phyloP scores from a whole-genome alignment of 2,329 filamentous ascomycete species.

The Ceratocystis ficicola region DNA sequence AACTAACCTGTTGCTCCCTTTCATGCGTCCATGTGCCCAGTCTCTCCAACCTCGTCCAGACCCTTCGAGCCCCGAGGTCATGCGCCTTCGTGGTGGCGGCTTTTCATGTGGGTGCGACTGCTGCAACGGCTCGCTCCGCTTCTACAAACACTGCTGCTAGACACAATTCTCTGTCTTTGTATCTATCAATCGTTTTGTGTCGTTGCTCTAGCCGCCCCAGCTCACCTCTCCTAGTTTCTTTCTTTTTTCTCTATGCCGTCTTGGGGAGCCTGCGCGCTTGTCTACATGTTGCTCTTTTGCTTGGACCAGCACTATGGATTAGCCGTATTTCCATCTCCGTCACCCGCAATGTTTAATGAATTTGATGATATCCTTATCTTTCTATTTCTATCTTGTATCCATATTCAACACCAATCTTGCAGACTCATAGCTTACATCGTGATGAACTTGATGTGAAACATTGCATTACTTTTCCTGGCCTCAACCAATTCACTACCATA shows the following conservation, averaged over 20 bases:
- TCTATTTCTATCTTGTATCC: too few species aligned
- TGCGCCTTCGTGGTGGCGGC: slow-evolving; percentile 27
- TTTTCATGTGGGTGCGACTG: slow-evolving; percentile 27
- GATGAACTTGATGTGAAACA: too few species aligned
- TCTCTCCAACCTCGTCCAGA: slow-evolving; percentile 25
- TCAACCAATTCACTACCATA: too few species aligned
- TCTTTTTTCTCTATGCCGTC: neutral
- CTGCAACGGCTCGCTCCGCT: slow-evolving; percentile 27
- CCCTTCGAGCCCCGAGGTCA: slow-evolving; percentile 18
- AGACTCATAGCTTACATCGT: too few species aligned
- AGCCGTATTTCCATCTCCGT: too few species aligned
- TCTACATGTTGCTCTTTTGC: neutral
- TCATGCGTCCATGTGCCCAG: slow-evolving; percentile 12
- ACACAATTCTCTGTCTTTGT: neutral
- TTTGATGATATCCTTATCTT: too few species aligned
- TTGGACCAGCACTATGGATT: too few species aligned
- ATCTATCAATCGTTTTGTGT: neutral
- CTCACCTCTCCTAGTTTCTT: neutral
- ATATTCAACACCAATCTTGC: too few species aligned
- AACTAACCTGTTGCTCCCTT: neutral
- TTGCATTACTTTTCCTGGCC: too few species aligned
- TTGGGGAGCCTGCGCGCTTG: neutral
- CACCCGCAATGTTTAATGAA: too few species aligned
- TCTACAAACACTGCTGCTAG: slow-evolving; percentile 28
- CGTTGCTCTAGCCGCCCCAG: neutral